Conservation (phyloP, 1,284 basidiomycete species). For the Leccinum pachyderme region DNA sequence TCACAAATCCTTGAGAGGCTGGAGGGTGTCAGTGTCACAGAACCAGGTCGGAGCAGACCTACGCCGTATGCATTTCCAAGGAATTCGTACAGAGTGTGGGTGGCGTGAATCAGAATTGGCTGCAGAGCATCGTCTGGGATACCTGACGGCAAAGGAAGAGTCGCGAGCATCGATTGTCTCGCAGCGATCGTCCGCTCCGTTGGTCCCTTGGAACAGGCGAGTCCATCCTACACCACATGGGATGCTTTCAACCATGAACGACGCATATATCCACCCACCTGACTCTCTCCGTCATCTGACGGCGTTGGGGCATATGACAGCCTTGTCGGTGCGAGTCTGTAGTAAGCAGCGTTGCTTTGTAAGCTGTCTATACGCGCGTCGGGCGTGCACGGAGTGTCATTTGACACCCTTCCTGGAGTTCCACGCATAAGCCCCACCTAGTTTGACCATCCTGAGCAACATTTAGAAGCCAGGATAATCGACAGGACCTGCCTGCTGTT, state of each 20-base stretch:
- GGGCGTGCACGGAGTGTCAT: constrained; percentile 18
- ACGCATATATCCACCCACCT: constrained; percentile 24
- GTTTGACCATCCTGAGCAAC: not conserved
- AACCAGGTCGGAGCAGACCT: constrained; percentile 28
- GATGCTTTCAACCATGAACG: not conserved
- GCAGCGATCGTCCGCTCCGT: constrained; percentile 50
- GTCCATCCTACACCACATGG: constrained; percentile 14
- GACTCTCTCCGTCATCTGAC: constrained; percentile 3
- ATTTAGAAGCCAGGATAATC: not conserved
- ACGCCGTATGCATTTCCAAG: constrained; percentile 59
- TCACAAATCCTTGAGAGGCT: constrained; percentile 50
- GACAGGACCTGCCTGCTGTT: constrained; percentile 1
- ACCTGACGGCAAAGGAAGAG: constrained; percentile 58
- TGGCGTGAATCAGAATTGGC: constrained; percentile 62
- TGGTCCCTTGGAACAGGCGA: constrained; percentile 28
- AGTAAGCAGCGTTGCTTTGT: constrained; percentile 31
- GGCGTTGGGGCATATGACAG: not conserved
- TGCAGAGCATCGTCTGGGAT: constrained; percentile 62
- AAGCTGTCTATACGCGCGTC: constrained; percentile 23
- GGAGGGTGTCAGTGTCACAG: constrained; percentile 12
- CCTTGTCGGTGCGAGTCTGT: constrained; percentile 6
- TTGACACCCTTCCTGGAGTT: not conserved
- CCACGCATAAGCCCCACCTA: not conserved
- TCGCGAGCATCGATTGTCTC: constrained; percentile 53
- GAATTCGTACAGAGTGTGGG: constrained; percentile 67